Conservation (phyloP, 768 basidiomycete genomes). For the Tulasnella sp. region DNA sequence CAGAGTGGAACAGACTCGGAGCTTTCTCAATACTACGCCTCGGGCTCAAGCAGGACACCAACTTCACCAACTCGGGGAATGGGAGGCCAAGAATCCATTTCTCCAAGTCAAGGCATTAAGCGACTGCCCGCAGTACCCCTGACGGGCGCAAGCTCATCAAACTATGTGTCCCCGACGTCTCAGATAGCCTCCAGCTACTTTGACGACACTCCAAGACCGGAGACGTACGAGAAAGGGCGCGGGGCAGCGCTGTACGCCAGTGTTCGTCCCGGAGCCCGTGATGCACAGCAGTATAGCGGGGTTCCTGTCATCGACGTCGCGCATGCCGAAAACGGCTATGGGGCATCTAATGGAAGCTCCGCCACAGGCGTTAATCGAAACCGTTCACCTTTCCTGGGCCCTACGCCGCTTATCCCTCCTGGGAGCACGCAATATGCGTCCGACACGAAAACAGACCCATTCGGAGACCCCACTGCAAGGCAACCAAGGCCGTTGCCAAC, state of each 20-base stretch:
- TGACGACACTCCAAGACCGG: background rate
- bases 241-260: constrained; percentile 14
- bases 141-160: background rate
- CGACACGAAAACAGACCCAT: background rate
- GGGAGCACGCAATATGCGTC: background rate
- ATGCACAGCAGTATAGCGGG: background rate
- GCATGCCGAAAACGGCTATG: background rate
- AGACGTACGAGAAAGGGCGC: background rate
- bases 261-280: constrained; percentile 6
- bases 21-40: background rate
- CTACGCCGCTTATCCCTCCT: background rate
- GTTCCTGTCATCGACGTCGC: constrained; percentile 19
- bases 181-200: constrained; percentile 4
- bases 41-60: background rate
- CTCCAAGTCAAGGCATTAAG: constrained; percentile 13
- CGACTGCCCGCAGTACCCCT: constrained; percentile 9
- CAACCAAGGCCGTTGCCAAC: background rate
- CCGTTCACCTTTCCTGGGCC: background rate
- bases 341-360: background rate
- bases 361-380: background rate
- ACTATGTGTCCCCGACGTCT: background rate
- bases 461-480: background rate
- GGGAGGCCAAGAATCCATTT: background rate
- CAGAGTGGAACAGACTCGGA: background rate
- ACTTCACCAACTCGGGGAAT: background rate